Conservation (phyloP, 2,329 filamentous ascomycete genomes). For the Cladophialophora exuberans region DNA sequence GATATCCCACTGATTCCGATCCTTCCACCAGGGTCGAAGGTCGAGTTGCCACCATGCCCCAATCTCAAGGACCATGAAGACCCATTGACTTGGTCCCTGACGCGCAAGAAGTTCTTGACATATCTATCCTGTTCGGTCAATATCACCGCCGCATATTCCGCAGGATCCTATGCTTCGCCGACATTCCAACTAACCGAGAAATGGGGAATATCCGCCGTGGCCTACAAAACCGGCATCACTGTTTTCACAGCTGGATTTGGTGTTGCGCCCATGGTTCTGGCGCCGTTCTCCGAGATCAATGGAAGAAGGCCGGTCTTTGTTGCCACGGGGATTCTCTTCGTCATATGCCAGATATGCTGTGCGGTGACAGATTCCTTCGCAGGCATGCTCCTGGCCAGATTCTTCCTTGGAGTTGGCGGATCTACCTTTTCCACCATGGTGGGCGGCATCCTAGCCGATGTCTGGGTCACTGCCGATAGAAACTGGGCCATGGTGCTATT, state of each 20-base stretch:
- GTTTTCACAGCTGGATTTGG: slow-evolving; percentile 82
- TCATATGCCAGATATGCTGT: slow-evolving; percentile 67
- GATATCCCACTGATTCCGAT: slow-evolving; percentile 26
- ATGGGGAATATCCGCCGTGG: slow-evolving; percentile 66
- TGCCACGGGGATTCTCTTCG: slow-evolving; percentile 72
- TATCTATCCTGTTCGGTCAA: slow-evolving; percentile 77
- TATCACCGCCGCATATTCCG: slow-evolving; percentile 75
- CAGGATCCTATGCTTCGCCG: slow-evolving; percentile 77
- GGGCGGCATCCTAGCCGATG: slow-evolving; percentile 86
- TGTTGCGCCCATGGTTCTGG: slow-evolving; percentile 82
- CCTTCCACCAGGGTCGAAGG: slow-evolving; percentile 14
- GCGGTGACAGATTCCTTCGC: slow-evolving; percentile 70
- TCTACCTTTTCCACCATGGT: slow-evolving; percentile 83
- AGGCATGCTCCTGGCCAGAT: slow-evolving; percentile 72
- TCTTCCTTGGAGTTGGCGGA: slow-evolving; percentile 73
- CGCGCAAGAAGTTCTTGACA: slow-evolving; percentile 73
- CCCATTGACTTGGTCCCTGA: slow-evolving; percentile 73
- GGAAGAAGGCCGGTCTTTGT: slow-evolving; percentile 84
- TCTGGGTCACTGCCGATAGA: slow-evolving; percentile 76
- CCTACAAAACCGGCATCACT: slow-evolving; percentile 71
- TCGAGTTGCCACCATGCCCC: slow-evolving; percentile 46
- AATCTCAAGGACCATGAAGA: slow-evolving; percentile 68
- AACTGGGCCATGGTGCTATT: slow-evolving; percentile 93
- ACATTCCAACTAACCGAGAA: slow-evolving; percentile 65
- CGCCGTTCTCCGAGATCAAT: slow-evolving; percentile 86